These are phyloP conservation scores for Moricandia arvensis DNA, from an alignment of 345 rosid genomes.

Conservation along the genomic window DNA sequence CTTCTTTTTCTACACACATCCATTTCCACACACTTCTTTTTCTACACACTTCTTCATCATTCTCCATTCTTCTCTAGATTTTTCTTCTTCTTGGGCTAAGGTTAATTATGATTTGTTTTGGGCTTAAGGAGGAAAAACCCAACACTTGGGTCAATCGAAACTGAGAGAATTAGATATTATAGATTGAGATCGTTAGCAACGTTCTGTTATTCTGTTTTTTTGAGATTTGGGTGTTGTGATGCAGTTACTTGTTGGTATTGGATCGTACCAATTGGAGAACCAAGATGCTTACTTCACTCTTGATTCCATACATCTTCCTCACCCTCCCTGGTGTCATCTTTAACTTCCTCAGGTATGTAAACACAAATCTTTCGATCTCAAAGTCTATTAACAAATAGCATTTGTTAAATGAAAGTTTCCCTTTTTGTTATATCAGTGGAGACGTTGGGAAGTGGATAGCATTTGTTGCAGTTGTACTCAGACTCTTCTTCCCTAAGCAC, in stretches of 20 bases:
- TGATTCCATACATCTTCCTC: constrained; percentile 90
- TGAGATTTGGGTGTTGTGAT: not conserved
- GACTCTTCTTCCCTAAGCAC: constrained; percentile 86
- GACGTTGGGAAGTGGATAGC: constrained; percentile 92
- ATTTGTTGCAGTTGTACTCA: constrained; percentile 70
- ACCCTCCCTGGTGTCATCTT: constrained; percentile 68
- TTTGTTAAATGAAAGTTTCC: not conserved
- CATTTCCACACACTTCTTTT: too few relatives aligned
- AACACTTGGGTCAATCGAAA: not conserved
- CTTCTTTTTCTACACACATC: too few relatives aligned
- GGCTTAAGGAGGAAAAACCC: too few relatives aligned
- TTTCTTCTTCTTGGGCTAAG: too few relatives aligned
- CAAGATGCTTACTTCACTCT: constrained; percentile 82
- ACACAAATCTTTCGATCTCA: not conserved
- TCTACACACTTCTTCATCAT: too few relatives aligned
- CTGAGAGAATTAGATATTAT: not conserved
- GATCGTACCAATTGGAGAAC: constrained; percentile 96
- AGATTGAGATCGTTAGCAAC: not conserved
- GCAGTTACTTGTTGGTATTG: constrained; percentile 79
- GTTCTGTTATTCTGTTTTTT: not conserved
- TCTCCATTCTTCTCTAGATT: too few relatives aligned
- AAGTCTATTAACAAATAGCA: not conserved
- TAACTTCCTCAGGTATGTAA: constrained; percentile 62
- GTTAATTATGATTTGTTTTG: too few relatives aligned
- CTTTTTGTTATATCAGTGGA: constrained; percentile 47